These are phyloP conservation scores for Colletotrichum chrysophilum DNA, from an alignment of 2,329 filamentous ascomycete species.

Conservation along the genomic window DNA sequence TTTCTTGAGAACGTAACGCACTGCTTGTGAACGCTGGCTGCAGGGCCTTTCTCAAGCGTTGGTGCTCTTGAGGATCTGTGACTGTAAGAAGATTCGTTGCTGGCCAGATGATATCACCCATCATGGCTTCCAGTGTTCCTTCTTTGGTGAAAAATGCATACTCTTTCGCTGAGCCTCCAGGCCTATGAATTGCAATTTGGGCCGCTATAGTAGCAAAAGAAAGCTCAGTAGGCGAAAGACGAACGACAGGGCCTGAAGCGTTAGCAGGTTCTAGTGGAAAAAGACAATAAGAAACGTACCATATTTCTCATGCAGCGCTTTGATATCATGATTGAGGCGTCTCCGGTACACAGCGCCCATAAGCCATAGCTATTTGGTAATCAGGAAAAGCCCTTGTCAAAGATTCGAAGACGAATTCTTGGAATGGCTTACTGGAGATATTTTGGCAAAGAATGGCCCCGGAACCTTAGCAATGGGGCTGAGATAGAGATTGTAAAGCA, in stretches of 20 bases:
- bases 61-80: background rate
- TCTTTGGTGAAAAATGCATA: background rate
- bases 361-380: background rate
- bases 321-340: background rate
- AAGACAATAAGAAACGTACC: background rate
- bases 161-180: background rate
- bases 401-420: no score
- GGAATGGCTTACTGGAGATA: conserved; percentile 4
- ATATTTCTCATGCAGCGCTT: background rate
- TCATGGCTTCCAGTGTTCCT: conserved; percentile 2
- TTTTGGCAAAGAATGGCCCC: background rate
- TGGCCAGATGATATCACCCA: conserved; percentile 6
- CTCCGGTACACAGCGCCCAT: background rate
- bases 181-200: background rate
- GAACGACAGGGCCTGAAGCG: background rate
- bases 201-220: background rate
- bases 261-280: background rate
- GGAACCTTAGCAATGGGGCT: background rate
- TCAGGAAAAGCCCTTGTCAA: no score
- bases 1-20: background rate
- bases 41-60: background rate
- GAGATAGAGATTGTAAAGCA: background rate
- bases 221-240: background rate
- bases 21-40: background rate
- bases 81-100: background rate